These are phyloP conservation scores for Trichoderma afroharzianum DNA, from an alignment of 2,329 filamentous ascomycete species.

Conservation along the genomic window DNA sequence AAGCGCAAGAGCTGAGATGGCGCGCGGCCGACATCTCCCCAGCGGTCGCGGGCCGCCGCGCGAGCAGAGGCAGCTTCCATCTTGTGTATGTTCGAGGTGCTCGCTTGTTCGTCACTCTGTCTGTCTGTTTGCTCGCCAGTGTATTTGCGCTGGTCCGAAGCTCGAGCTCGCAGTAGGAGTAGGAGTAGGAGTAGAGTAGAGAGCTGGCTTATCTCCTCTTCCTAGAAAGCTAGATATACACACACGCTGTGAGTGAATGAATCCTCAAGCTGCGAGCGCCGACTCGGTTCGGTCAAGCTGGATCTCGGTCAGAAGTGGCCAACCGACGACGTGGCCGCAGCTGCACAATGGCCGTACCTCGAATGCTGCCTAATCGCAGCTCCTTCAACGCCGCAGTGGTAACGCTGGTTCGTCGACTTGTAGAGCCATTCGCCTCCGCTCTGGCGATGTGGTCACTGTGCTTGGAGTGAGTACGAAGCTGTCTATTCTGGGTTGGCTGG, in stretches of 20 bases:
- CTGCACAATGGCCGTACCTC: neutral
- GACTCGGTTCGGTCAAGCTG: neutral
- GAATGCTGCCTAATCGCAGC: neutral
- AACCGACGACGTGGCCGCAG: neutral
- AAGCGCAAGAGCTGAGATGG: slow-evolving; percentile 89
- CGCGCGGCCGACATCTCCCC: slow-evolving; percentile 74
- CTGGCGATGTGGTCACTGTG: slow-evolving; percentile 17
- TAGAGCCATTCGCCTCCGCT: slow-evolving; percentile 12
- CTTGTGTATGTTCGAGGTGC: neutral
- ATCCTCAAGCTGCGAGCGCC: neutral
- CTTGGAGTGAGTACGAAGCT: neutral
- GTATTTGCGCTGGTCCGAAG: neutral
- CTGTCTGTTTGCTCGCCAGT: neutral
- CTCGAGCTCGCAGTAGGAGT: neutral
- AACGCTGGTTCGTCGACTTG: neutral
- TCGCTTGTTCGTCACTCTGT: neutral
- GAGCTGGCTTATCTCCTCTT: neutral
- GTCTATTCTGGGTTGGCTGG: neutral
- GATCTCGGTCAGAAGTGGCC: slow-evolving; percentile 2
- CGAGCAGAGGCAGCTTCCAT: slow-evolving; percentile 97
- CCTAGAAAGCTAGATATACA: neutral
- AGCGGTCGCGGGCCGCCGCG: slow-evolving; percentile 92
- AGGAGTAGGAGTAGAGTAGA: neutral
- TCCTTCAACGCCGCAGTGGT: slow-evolving; percentile 13
- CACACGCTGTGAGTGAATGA: neutral